Evolutionary conservation across 2,329 filamentous ascomycete species (phyloP), one percentile per base, ranked within the genome.

Genomic region (Ophiocordyceps robertsii): DNA sequence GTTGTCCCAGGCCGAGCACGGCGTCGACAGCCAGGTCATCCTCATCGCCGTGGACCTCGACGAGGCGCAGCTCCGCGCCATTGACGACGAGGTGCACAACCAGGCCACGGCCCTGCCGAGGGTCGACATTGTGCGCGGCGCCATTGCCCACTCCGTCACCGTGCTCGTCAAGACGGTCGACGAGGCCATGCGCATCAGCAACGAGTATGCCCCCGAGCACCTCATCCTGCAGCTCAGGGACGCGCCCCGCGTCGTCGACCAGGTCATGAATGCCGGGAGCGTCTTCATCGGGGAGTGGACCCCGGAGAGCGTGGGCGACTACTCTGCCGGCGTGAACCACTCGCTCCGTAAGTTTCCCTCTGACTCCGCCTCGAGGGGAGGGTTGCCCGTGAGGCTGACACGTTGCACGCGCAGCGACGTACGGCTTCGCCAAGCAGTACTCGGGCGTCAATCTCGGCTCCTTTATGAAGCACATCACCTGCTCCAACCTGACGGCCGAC

Each of bases 371-470:
- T 27, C 9, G 6, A 27, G 9, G 7, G 7, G 24, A 27, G 24
- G 7, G 9, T 9, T 24, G 16, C 3, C 6, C 11, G 7, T 11
- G 19, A 21, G 21, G 27, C 12, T 39, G 21, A 9, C 16, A 8
- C 8, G 12, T 21, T 27, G 13, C 7, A 10, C 12, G 7, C 14
- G 6, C 52, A 94, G 88, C 92, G 41, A 98, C 92, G 0, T 98
- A 96, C 58, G 92, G 92, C 35, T 98, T 94, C 56, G 92, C 92
- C 39, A 95, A 94, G 67, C 92, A 98, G 63, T 98, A 98, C 68
- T 95, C 88, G 6, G 92, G 92, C 41, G 92, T 98, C 57, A 98
- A 95, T 62, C 75, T 98, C 6, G 87, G 78, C 29, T 96, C 90
- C 3, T 98, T 95, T 65, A 76, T 95, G 61, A 98, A 98, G 69